Conservation (phyloP, 2,329 filamentous ascomycete species). For the Epichloe bromicola region DNA sequence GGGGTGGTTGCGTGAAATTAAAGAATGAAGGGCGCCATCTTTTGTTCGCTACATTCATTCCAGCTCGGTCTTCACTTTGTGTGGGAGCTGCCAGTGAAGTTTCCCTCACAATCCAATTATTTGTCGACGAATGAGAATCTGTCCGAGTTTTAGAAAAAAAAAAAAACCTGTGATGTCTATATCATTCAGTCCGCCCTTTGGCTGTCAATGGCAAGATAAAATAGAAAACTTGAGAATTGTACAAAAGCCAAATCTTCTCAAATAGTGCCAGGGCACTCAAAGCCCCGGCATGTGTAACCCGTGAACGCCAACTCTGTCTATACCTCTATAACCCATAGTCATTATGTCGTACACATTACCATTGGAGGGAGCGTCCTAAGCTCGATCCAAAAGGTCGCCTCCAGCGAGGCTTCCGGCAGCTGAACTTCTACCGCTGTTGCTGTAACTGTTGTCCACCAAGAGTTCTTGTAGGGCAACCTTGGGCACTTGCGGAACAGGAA, state of each 20-base stretch:
- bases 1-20: not conserved
- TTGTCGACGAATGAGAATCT: conserved; percentile 5
- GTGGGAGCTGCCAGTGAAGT: conserved; percentile 8
- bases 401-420: conserved; percentile 66
- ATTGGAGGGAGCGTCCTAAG: conserved; percentile 19
- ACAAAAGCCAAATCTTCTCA: conserved; percentile 1
- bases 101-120: conserved; percentile 13
- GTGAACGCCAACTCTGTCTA: conserved; percentile 27
- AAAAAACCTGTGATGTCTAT: conserved; percentile 11
- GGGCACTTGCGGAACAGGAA: conserved; percentile 82
- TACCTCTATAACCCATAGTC: conserved; percentile 26
- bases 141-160: not conserved
- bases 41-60: not conserved
- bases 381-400: conserved; percentile 49
- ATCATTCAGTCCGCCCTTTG: not conserved
- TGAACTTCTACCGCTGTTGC: conserved; percentile 64
- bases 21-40: not conserved
- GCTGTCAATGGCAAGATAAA: not conserved
- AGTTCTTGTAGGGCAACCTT: conserved; percentile 83
- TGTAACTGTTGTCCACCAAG: conserved; percentile 53
- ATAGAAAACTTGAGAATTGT: conserved; percentile 7
- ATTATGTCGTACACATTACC: conserved; percentile 23
- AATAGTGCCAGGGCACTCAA: not conserved
- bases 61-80: not conserved
- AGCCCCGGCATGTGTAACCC: conserved; percentile 11